These are phyloP conservation scores for Salix brachista DNA, from an alignment of 345 rosid genomes.

Conservation along the genomic window DNA sequence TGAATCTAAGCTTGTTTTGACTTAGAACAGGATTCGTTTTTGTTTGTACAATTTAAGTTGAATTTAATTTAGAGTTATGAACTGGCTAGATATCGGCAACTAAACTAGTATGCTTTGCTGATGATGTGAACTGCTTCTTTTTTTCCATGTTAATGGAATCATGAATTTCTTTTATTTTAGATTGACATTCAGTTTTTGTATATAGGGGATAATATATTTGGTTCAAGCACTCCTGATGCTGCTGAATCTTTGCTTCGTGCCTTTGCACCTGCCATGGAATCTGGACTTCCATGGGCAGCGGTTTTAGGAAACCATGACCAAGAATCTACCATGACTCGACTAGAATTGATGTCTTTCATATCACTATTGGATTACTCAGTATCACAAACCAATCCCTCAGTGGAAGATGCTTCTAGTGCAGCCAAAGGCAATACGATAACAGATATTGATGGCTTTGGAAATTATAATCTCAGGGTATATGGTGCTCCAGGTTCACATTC, in stretches of 20 bases:
- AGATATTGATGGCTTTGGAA: constrained; percentile 70
- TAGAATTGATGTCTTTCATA: constrained; percentile 64
- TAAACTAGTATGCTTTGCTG: too few species aligned
- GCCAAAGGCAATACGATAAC: too few species aligned
- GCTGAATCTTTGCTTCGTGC: constrained; percentile 55
- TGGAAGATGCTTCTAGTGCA: neutral
- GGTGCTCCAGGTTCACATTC: constrained; percentile 59
- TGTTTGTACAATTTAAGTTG: too few species aligned
- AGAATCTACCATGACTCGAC: constrained; percentile 64
- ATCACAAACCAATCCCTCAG: constrained; percentile 61
- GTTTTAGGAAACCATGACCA: constrained; percentile 81
- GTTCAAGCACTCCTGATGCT: constrained; percentile 48
- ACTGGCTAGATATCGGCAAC: too few species aligned
- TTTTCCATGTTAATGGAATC: too few species aligned
- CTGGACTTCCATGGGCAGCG: constrained; percentile 76
- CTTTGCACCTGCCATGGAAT: constrained; percentile 64
- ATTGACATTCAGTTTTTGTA: neutral
- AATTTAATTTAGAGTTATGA: too few species aligned
- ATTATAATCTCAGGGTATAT: constrained; percentile 63
- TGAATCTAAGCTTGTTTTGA: too few species aligned
- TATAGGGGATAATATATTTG: constrained; percentile 67
- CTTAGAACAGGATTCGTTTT: too few species aligned
- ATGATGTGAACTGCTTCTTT: too few species aligned
- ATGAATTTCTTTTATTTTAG: too few species aligned
- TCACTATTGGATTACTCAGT: constrained; percentile 46